Evolutionary conservation across 2,329 filamentous ascomycete genomes (phyloP).

Genomic region (Epichloe elymi): DNA sequence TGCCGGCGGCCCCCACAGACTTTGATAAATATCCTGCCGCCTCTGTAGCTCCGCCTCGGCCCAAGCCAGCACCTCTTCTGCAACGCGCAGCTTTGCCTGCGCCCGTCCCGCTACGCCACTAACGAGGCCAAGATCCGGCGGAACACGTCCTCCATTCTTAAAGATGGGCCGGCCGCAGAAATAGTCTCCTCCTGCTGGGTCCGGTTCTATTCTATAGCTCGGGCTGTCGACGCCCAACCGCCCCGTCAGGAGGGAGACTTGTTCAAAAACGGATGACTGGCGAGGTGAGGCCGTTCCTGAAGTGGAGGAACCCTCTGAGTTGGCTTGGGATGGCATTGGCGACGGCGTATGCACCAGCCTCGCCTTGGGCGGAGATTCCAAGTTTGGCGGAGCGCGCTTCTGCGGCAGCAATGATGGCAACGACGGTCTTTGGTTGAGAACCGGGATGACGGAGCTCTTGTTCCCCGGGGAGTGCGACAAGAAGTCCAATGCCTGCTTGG

Average conservation of each 20-base stretch:
- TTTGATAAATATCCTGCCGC: conserved; percentile 4
- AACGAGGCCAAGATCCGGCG: conserved; percentile 21
- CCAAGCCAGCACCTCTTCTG: conserved; percentile 24
- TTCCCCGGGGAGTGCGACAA: conserved; percentile 12
- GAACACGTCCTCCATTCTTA: conserved; percentile 16
- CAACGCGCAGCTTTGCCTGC: conserved; percentile 24
- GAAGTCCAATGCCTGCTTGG: conserved; percentile 32
- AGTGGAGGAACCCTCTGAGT: neutral
- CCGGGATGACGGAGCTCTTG: neutral
- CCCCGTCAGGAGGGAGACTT: conserved; percentile 20
- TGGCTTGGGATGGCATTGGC: neutral
- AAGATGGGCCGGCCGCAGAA: conserved; percentile 26
- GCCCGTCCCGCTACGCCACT: conserved; percentile 20
- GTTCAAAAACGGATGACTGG: conserved; percentile 10
- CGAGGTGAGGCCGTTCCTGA: neutral
- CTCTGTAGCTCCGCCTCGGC: conserved; percentile 16
- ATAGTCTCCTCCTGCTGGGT: conserved; percentile 11
- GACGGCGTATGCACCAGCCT: neutral
- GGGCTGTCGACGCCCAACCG: conserved; percentile 21
- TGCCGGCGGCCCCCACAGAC: conserved; percentile 1
- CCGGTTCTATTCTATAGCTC: conserved; percentile 18
- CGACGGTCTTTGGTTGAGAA: neutral
- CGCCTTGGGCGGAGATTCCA: neutral
- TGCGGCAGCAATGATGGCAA: neutral
- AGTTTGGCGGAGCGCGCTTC: neutral